Evolutionary conservation across 345 rosid genomes (phyloP).

Genomic region (Combretum micranthum): DNA sequence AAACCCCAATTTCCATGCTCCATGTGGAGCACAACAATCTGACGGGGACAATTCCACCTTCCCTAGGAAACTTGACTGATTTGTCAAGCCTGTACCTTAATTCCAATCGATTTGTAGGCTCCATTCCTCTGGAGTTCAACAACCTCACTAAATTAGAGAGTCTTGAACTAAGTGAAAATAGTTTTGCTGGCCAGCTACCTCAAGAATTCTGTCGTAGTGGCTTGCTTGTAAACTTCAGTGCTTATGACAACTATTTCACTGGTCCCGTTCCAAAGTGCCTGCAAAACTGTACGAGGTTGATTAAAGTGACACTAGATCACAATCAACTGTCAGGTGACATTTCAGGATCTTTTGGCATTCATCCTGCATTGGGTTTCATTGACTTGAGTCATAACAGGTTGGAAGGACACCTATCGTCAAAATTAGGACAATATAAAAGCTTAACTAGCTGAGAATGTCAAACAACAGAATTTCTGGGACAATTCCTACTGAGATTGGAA

Average conservation of each 20-base stretch:
- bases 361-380: slow-evolving; percentile 7
- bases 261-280: slow-evolving; percentile 14
- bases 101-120: neutral
- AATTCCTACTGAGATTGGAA: slow-evolving; percentile 10
- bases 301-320: slow-evolving; percentile 5
- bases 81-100: neutral
- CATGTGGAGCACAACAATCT: neutral
- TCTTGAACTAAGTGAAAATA: neutral
- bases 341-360: slow-evolving; percentile 4
- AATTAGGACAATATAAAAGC: neutral
- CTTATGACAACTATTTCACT: neutral
- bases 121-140: neutral
- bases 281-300: slow-evolving; percentile 11
- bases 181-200: slow-evolving; percentile 12
- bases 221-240: neutral
- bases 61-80: slow-evolving; percentile 4
- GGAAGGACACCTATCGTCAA: neutral
- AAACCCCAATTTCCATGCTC: neutral
- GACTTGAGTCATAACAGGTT: slow-evolving; percentile 9
- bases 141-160: slow-evolving; percentile 1
- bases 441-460: slow-evolving; percentile 9
- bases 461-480: slow-evolving; percentile 7
- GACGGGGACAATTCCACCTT: neutral
- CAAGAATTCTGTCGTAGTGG: slow-evolving; percentile 5
- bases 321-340: slow-evolving; percentile 5